Conservation (phyloP, 495 filamentous ascomycete genomes). For the Coniosporium apollinis region DNA sequence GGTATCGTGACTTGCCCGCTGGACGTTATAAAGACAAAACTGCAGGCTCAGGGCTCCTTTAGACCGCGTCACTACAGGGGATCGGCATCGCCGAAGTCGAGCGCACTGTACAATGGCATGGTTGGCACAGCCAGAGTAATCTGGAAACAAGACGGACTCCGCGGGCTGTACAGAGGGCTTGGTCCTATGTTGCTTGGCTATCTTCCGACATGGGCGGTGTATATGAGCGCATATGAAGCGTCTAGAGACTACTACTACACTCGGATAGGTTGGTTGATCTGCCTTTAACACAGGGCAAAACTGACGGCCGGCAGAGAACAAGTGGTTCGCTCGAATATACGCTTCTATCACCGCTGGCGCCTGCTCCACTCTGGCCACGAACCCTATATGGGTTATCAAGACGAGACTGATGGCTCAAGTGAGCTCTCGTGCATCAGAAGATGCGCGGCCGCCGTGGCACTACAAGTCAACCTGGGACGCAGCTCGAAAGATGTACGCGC, state of each 20-base stretch:
- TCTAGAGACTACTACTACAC: conserved; percentile 56
- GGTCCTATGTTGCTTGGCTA: conserved; percentile 92
- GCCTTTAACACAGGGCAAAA: not conserved
- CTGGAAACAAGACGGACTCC: conserved; percentile 70
- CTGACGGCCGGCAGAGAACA: conserved; percentile 27
- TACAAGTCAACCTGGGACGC: conserved; percentile 79
- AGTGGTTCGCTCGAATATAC: conserved; percentile 44
- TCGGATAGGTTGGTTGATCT: conserved; percentile 40
- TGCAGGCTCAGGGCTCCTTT: conserved; percentile 89
- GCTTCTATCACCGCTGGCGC: conserved; percentile 82
- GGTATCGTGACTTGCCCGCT: conserved; percentile 92
- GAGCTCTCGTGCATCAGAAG: conserved; percentile 28
- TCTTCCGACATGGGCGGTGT: conserved; percentile 94
- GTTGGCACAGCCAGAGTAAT: conserved; percentile 73
- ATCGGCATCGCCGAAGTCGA: conserved; percentile 29
- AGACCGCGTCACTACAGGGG: conserved; percentile 26
- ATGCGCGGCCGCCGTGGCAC: conserved; percentile 63
- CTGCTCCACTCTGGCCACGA: conserved; percentile 88
- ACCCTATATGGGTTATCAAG: conserved; percentile 99
- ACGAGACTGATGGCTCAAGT: conserved; percentile 91
- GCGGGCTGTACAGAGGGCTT: conserved; percentile 83
- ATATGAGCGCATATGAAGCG: conserved; percentile 86
- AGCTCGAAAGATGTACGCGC: conserved; percentile 82
- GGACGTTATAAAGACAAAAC: conserved; percentile 97
- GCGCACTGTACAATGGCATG: conserved; percentile 60